phyloP scores from a whole-genome alignment of 1,139 yeast genomes.

The Magnusiomyces sp. region DNA sequence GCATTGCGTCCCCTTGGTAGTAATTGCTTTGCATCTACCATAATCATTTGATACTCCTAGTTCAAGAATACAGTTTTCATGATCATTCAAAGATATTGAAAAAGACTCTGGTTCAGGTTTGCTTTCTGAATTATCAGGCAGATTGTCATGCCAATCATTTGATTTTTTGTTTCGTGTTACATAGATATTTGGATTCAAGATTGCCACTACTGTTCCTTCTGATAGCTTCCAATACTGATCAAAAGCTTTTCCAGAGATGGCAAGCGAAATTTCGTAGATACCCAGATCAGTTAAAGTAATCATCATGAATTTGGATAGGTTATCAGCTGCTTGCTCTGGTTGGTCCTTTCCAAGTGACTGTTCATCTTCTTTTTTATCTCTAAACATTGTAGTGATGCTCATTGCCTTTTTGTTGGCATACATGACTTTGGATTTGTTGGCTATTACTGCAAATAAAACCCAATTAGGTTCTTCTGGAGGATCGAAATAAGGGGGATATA shows the following conservation, averaged over 20 bases:
- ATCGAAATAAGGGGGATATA: slow-evolving; percentile 55
- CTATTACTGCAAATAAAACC: slow-evolving; percentile 62
- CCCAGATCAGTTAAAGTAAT: slow-evolving; percentile 62
- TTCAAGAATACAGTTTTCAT: slow-evolving; percentile 49
- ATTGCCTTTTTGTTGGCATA: not conserved
- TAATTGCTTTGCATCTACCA: slow-evolving; percentile 53
- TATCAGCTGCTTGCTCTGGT: slow-evolving; percentile 6
- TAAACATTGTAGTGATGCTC: slow-evolving; percentile 25
- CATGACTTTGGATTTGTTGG: slow-evolving; percentile 48
- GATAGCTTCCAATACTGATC: slow-evolving; percentile 63
- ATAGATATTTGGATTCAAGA: slow-evolving; percentile 64
- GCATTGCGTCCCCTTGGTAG: slow-evolving; percentile 46
- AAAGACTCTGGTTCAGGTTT: slow-evolving; percentile 35
- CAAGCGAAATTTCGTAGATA: slow-evolving; percentile 44
- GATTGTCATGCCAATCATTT: not conserved
- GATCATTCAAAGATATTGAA: slow-evolving; percentile 48
- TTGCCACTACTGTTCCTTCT: slow-evolving; percentile 64
- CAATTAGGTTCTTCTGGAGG: slow-evolving; percentile 71
- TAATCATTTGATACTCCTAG: slow-evolving; percentile 66
- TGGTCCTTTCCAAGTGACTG: not conserved
- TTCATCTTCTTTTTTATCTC: not conserved
- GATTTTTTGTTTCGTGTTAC: slow-evolving; percentile 31
- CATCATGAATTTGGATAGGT: slow-evolving; percentile 47
- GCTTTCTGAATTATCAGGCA: slow-evolving; percentile 17
- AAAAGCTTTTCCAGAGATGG: slow-evolving; percentile 60